Percentiles rank a stretch among this genome's conserved stretches.
Conservation (phyloP, 2,329 filamentous ascomycete genomes). For the Parastagonospora nodorum region DNA sequence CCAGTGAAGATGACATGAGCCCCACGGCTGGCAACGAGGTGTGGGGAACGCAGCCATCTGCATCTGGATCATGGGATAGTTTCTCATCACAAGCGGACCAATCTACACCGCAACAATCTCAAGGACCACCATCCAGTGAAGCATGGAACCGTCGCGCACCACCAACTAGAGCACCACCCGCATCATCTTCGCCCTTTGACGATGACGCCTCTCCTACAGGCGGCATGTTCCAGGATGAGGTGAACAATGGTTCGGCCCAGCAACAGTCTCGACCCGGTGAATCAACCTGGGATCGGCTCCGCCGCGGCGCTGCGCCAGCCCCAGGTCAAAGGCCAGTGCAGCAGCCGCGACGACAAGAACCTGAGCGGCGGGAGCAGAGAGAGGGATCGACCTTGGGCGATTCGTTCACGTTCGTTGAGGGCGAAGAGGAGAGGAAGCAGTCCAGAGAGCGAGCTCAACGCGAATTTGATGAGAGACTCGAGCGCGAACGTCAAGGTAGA, state of each 20-base stretch:
- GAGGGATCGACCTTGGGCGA: constrained; percentile 47
- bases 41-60: constrained; percentile 21
- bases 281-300: constrained; percentile 53
- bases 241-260: constrained; percentile 15
- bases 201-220: constrained; percentile 45
- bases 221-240: constrained; percentile 42
- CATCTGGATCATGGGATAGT: constrained; percentile 15
- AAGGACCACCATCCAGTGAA: constrained; percentile 5
- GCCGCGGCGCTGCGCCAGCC: constrained; percentile 37
- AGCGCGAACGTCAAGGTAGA: constrained; percentile 55
- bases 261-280: constrained; percentile 32
- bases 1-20: constrained; percentile 50
- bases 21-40: constrained; percentile 49
- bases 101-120: constrained; percentile 12
- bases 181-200: constrained; percentile 20
- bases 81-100: constrained; percentile 19
- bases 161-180: constrained; percentile 8
- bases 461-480: constrained; percentile 56
- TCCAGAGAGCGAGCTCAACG: constrained; percentile 54
- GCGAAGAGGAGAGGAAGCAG: constrained; percentile 50
- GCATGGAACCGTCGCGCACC: constrained; percentile 10
- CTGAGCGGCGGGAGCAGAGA: constrained; percentile 28
- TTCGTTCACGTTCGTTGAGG: constrained; percentile 51
- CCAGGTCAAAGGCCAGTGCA: constrained; percentile 16
- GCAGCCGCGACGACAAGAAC: constrained; percentile 18